Conservation (phyloP, 352 stramenopile genomes). For the Globisporangium nagaii region DNA sequence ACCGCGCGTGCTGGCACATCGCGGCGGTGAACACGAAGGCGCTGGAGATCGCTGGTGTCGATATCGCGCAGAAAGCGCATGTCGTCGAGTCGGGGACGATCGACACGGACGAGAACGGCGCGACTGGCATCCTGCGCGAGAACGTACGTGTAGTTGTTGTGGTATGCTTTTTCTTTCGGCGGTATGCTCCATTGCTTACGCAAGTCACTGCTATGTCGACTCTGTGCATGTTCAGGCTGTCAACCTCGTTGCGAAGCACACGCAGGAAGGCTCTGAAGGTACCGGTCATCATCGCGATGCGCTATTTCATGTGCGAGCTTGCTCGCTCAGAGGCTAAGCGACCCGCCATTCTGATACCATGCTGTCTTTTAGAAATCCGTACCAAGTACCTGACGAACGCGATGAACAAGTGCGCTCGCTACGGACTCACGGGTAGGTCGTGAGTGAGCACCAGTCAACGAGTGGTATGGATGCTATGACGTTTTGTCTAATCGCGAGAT, state of each 20-base stretch:
- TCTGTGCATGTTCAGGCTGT: slow-evolving; percentile 37
- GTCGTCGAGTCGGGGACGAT: slow-evolving; percentile 39
- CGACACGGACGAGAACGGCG: slow-evolving; percentile 56
- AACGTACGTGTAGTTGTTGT: slow-evolving; percentile 21
- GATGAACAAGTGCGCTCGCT: slow-evolving; percentile 59
- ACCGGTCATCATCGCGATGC: no score
- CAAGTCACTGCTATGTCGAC: neutral
- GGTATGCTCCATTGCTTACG: neutral
- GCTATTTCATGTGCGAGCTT: neutral
- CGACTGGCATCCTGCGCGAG: slow-evolving; percentile 68
- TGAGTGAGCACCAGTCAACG: neutral
- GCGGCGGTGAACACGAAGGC: slow-evolving; percentile 82
- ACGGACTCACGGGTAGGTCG: slow-evolving; percentile 59
- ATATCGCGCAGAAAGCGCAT: slow-evolving; percentile 26
- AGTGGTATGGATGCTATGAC: neutral
- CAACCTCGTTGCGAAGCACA: slow-evolving; percentile 65
- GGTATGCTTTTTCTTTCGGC: neutral
- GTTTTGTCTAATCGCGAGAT: no score
- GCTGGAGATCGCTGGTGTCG: slow-evolving; percentile 58
- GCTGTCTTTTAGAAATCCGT: slow-evolving; percentile 32
- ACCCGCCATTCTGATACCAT: neutral
- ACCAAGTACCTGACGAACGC: slow-evolving; percentile 54
- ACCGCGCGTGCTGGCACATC: slow-evolving; percentile 89
- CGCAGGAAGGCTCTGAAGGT: slow-evolving; percentile 64
- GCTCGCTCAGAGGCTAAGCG: neutral